These are phyloP conservation scores for Fusarium siculi DNA, from an alignment of 2,329 filamentous ascomycete genomes.

Conservation along the genomic window DNA sequence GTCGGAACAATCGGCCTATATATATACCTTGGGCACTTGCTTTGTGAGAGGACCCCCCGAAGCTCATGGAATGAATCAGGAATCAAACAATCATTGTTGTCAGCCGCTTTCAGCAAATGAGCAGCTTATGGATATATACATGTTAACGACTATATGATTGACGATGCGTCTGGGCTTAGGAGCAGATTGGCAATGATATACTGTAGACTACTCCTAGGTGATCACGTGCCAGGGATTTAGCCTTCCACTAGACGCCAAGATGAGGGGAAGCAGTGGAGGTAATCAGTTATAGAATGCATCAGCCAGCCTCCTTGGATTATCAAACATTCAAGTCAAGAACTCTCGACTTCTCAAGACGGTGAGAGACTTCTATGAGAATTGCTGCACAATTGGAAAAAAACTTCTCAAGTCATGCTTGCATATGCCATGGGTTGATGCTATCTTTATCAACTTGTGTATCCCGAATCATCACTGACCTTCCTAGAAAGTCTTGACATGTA, in stretches of 20 bases:
- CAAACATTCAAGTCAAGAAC: neutral
- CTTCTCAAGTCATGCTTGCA: neutral
- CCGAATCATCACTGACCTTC: constrained; percentile 1
- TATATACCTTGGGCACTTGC: neutral
- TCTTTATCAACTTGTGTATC: constrained; percentile 24
- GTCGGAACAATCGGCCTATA: neutral
- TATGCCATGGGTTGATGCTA: constrained; percentile 14
- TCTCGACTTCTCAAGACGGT: neutral
- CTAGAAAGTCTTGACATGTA: constrained; percentile 1
- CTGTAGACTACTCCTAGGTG: neutral
- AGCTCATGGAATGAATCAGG: neutral
- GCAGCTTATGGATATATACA: neutral
- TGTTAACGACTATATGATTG: neutral
- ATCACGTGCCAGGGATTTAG: constrained; percentile 15
- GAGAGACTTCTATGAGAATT: neutral
- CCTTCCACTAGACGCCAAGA: constrained; percentile 12
- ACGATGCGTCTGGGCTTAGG: neutral
- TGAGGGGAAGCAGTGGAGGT: neutral
- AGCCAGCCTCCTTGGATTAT: neutral
- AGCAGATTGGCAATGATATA: neutral
- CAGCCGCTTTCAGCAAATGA: neutral
- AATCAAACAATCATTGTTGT: neutral
- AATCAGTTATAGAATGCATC: neutral
- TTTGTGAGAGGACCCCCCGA: neutral
- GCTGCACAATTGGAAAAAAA: neutral